Conservation (phyloP, 169 alveolate species). For the Hepatocystis sp. region DNA sequence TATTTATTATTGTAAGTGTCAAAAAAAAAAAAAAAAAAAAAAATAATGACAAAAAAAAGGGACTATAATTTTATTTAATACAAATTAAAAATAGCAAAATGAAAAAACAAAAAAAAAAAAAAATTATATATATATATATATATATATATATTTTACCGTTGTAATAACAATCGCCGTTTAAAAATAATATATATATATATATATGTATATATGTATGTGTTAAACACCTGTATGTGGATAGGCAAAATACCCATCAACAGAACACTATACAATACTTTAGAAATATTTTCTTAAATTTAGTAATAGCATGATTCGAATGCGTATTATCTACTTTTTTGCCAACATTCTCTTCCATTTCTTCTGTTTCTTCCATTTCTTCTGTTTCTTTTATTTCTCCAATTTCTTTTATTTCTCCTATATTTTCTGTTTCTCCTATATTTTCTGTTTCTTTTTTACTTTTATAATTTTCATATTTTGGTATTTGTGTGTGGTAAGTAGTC, state of each 20-base stretch:
- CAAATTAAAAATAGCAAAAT: too few relatives aligned
- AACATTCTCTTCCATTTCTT: not conserved
- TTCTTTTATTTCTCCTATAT: not conserved
- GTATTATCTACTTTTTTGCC: not conserved
- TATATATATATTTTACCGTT: too few relatives aligned
- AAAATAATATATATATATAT: too few relatives aligned
- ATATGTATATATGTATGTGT: too few relatives aligned
- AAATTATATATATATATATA: too few relatives aligned
- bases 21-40: too few relatives aligned
- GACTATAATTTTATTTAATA: too few relatives aligned
- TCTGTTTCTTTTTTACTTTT: not conserved
- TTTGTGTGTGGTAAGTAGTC: conserved; percentile 79
- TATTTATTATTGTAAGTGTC: too few relatives aligned
- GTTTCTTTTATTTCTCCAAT: not conserved
- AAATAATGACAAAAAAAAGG: too few relatives aligned
- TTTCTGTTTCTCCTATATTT: not conserved
- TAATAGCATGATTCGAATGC: conserved; percentile 44
- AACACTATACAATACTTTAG: conserved; percentile 69
- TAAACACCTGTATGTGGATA: not conserved
- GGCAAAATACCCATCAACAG: not conserved
- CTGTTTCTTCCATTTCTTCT: not conserved
- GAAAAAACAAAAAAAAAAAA: too few relatives aligned
- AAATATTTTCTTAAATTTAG: conserved; percentile 56
- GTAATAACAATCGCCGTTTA: too few relatives aligned
- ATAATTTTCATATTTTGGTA: conserved; percentile 11